Evolutionary conservation across 108 stramenopile genomes (phyloP).

Genomic region (Cyclostephanos tholiformis): DNA sequence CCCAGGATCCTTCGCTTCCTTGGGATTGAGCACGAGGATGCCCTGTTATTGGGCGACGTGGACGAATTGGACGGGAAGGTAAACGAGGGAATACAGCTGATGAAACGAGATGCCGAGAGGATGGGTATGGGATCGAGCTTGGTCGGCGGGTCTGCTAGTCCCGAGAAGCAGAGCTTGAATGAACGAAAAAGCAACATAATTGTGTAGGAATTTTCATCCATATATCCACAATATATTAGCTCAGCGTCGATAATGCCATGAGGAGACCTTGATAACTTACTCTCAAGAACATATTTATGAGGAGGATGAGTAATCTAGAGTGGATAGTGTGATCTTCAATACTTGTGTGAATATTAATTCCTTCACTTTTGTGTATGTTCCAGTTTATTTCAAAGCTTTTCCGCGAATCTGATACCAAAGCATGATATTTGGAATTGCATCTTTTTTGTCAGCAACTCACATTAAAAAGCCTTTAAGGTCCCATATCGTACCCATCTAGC

Average conservation of each 20-base stretch:
- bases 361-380: too few species aligned
- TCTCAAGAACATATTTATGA: too few species aligned
- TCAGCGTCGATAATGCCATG: neutral
- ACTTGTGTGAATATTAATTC: too few species aligned
- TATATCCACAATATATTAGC: neutral
- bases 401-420: too few species aligned
- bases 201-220: neutral
- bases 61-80: slow-evolving; percentile 55
- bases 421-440: too few species aligned
- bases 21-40: slow-evolving; percentile 68
- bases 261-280: too few species aligned
- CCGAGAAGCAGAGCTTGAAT: slow-evolving; percentile 22
- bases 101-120: slow-evolving; percentile 48
- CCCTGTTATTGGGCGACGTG: slow-evolving; percentile 48
- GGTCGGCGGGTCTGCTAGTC: neutral
- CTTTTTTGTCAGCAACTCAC: too few species aligned
- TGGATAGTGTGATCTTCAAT: too few species aligned
- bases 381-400: too few species aligned
- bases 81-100: slow-evolving; percentile 59
- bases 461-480: too few species aligned
- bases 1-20: slow-evolving; percentile 48
- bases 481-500: too few species aligned
- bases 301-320: too few species aligned
- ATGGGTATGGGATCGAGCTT: slow-evolving; percentile 1
- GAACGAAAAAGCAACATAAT: neutral